phyloP scores from a whole-genome alignment of 495 filamentous ascomycete genomes.

The Xylaria sp. region DNA sequence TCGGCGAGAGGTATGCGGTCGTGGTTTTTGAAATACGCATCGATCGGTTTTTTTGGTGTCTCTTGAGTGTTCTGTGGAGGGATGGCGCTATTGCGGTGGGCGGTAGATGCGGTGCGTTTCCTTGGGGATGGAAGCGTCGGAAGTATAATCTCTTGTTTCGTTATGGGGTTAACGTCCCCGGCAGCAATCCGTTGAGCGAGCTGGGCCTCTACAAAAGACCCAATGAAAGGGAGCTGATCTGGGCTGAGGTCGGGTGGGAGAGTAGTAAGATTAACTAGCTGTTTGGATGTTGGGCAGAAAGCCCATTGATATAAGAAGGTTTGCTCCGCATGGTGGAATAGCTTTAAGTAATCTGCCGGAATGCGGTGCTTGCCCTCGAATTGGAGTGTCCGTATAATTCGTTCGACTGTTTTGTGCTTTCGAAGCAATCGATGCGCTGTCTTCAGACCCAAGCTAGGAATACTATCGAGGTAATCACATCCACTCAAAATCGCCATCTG shows the following conservation, averaged over 20 bases:
- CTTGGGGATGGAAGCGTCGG: slow-evolving; percentile 41
- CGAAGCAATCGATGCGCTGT: slow-evolving; percentile 90
- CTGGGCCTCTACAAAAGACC: slow-evolving; percentile 68
- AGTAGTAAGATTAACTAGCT: slow-evolving; percentile 74
- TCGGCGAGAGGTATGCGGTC: slow-evolving; percentile 81
- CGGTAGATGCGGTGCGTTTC: slow-evolving; percentile 47
- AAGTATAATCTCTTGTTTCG: slow-evolving; percentile 71
- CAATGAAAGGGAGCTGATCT: slow-evolving; percentile 79
- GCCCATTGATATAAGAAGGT: slow-evolving; percentile 96
- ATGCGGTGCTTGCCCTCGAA: slow-evolving; percentile 87
- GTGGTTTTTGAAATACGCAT: slow-evolving; percentile 74
- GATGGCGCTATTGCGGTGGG: slow-evolving; percentile 31
- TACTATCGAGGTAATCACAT: slow-evolving; percentile 92
- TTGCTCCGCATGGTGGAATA: slow-evolving; percentile 83
- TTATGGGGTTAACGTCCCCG: slow-evolving; percentile 89
- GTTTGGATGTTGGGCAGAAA: slow-evolving; percentile 76
- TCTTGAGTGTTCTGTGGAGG: slow-evolving; percentile 48
- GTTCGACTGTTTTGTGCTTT: slow-evolving; percentile 86
- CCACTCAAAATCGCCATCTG: slow-evolving; percentile 96
- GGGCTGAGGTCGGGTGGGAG: slow-evolving; percentile 65
- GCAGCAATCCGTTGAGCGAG: slow-evolving; percentile 78
- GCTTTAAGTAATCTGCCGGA: slow-evolving; percentile 75
- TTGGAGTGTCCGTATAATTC: slow-evolving; percentile 77
- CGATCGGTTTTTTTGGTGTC: slow-evolving; percentile 70
- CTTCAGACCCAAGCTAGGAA: slow-evolving; percentile 87